Evolutionary conservation across 2,329 filamentous ascomycete genomes (phyloP).

Genomic region (Ramichloridium luteum): DNA sequence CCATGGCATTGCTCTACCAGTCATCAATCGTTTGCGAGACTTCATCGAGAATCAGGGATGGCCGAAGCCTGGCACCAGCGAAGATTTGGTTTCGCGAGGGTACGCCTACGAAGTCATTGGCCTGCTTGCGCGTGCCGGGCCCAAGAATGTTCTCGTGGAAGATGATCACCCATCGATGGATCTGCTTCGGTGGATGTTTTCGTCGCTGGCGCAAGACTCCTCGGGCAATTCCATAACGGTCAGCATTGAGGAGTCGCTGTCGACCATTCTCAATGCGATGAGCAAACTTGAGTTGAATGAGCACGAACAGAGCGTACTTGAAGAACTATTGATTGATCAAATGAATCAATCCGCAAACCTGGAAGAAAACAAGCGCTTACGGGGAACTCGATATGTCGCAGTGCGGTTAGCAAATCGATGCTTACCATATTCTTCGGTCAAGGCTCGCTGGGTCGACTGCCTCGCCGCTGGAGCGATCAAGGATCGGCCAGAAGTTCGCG

Average conservation of each 20-base stretch:
- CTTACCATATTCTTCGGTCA: constrained; percentile 63
- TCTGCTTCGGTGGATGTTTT: constrained; percentile 66
- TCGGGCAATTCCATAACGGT: constrained; percentile 62
- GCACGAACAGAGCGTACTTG: constrained; percentile 33
- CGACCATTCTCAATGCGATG: constrained; percentile 57
- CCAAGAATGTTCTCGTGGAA: constrained; percentile 43
- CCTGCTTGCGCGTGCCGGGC: constrained; percentile 56
- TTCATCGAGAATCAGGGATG: constrained; percentile 76
- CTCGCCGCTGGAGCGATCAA: constrained; percentile 59
- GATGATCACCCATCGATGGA: constrained; percentile 33
- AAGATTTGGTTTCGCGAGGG: constrained; percentile 55
- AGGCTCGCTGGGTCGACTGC: constrained; percentile 79
- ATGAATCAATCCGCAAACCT: constrained; percentile 24
- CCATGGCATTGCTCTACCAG: constrained; percentile 50
- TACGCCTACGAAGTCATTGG: constrained; percentile 88
- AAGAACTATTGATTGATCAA: constrained; percentile 53
- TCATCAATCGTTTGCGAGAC: constrained; percentile 56
- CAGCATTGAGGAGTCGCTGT: constrained; percentile 80
- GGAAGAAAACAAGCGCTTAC: constrained; percentile 23
- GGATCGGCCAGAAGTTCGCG: constrained; percentile 69
- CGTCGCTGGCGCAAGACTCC: constrained; percentile 67
- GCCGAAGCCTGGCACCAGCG: constrained; percentile 49
- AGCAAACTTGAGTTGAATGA: constrained; percentile 31
- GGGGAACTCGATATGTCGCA: constrained; percentile 68
- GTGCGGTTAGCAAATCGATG: constrained; percentile 86